Evolutionary conservation across 352 stramenopile genomes (phyloP).

Genomic region (Phytophthora tentaculata): DNA sequence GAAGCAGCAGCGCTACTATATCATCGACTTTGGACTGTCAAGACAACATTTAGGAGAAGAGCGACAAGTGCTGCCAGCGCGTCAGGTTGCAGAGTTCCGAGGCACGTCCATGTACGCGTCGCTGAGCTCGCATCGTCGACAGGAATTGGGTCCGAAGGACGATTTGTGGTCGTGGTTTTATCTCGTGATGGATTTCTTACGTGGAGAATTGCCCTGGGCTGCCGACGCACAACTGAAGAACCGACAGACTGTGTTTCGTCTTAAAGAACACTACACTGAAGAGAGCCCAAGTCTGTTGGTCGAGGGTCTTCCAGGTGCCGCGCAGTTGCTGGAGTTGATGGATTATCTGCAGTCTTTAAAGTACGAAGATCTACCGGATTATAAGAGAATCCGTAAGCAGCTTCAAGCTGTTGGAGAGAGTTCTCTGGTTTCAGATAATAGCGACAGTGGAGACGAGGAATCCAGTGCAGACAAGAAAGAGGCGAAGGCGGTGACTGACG

Average conservation of each 20-base stretch:
- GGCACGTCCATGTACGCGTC: constrained; percentile 91
- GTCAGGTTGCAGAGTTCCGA: constrained; percentile 79
- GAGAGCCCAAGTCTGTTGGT: constrained; percentile 69
- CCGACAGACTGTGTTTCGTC: constrained; percentile 71
- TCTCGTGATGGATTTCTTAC: constrained; percentile 89
- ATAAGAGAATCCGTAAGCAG: constrained; percentile 46
- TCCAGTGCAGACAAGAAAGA: constrained; percentile 28
- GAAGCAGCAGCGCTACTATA: constrained; percentile 68
- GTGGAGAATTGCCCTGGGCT: constrained; percentile 85
- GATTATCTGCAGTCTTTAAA: constrained; percentile 76
- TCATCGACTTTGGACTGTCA: constrained; percentile 90
- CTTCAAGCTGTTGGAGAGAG: constrained; percentile 36
- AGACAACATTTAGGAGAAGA: constrained; percentile 76
- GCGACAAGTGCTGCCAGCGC: constrained; percentile 62
- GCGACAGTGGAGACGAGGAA: constrained; percentile 42
- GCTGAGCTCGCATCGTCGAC: constrained; percentile 78
- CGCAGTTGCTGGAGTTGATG: constrained; percentile 78
- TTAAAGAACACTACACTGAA: constrained; percentile 90
- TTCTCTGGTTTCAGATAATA: constrained; percentile 34
- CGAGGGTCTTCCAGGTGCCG: constrained; percentile 70
- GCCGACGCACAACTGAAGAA: constrained; percentile 87
- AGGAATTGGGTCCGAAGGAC: constrained; percentile 85
- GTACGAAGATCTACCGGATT: constrained; percentile 82
- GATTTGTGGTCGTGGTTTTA: constrained; percentile 92
- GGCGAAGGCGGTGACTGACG: constrained; percentile 16